Conservation (phyloP, 768 basidiomycete species). For the Basidioascus undulatus region DNA sequence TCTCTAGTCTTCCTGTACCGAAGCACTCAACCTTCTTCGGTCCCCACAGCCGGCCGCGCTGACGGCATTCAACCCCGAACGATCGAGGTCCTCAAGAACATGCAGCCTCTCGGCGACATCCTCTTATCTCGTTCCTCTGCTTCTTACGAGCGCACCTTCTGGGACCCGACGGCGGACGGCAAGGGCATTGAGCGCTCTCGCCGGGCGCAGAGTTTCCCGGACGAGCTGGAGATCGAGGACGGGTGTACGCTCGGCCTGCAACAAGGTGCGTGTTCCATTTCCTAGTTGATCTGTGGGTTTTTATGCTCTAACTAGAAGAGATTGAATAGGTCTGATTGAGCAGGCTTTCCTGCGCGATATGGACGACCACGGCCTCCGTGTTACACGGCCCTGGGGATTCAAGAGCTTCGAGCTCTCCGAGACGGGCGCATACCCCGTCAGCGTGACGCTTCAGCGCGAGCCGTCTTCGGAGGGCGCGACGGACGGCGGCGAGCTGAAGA, state of each 20-base stretch:
- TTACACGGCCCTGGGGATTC: conserved; percentile 6
- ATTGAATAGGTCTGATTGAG: conserved; percentile 8
- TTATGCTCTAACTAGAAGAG: not conserved
- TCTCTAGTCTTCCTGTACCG: not conserved
- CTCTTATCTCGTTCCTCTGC: conserved; percentile 5
- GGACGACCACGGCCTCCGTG: conserved; percentile 6
- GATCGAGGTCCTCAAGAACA: conserved; percentile 9
- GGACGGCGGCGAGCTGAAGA: conserved; percentile 2
- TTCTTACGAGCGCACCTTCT: conserved; percentile 8
- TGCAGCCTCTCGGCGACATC: conserved; percentile 6
- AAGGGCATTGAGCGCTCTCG: conserved; percentile 5
- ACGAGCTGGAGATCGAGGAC: conserved; percentile 7
- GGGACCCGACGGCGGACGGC: conserved; percentile 5
- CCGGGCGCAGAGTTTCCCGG: conserved; percentile 8
- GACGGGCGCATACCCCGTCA: not conserved
- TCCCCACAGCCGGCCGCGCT: conserved; percentile 6
- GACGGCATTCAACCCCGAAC: conserved; percentile 9
- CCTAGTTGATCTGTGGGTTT: not conserved
- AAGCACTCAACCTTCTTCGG: not conserved
- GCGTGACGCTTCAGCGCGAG: not conserved
- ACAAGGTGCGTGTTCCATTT: not conserved
- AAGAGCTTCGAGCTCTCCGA: conserved; percentile 6
- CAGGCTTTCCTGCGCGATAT: conserved; percentile 8
- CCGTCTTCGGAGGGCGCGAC: no score
- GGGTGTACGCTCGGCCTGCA: conserved; percentile 5